Conservation (phyloP, 2,329 filamentous ascomycete genomes). For the Cladorrhinum sp. region DNA sequence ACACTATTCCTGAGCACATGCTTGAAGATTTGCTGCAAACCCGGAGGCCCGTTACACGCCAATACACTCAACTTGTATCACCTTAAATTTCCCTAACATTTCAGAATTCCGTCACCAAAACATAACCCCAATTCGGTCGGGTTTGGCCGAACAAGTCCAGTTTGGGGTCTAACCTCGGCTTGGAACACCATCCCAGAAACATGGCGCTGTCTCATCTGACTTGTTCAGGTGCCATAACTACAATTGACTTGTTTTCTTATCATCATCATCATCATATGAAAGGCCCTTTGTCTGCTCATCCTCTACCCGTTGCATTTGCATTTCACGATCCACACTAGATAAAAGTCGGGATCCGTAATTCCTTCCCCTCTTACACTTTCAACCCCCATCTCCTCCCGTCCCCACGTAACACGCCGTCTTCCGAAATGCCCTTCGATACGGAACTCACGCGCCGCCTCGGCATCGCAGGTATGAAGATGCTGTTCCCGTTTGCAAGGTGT, state of each 20-base stretch:
- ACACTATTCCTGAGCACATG: not conserved
- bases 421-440: constrained; percentile 54
- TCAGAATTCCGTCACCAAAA: no score
- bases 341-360: not conserved
- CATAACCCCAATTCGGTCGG: constrained; percentile 6
- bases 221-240: no score
- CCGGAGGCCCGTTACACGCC: not conserved
- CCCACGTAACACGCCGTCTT: not conserved
- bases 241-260: not conserved
- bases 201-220: constrained; percentile 14
- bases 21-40: not conserved
- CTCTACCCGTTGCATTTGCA: not conserved
- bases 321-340: not conserved
- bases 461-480: constrained; percentile 39
- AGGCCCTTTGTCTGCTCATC: not conserved
- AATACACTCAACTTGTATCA: not conserved
- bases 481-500: not conserved
- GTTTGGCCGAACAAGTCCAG: not conserved
- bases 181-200: constrained; percentile 4
- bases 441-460: constrained; percentile 57
- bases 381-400: no score
- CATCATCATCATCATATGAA: constrained; percentile 10
- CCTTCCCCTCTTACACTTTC: not conserved
- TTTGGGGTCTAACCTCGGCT: constrained; percentile 13
- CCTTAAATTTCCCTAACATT: not conserved